phyloP scores from a whole-genome alignment of 2,329 filamentous ascomycete species.

The Pestalotiopsis sp. region DNA sequence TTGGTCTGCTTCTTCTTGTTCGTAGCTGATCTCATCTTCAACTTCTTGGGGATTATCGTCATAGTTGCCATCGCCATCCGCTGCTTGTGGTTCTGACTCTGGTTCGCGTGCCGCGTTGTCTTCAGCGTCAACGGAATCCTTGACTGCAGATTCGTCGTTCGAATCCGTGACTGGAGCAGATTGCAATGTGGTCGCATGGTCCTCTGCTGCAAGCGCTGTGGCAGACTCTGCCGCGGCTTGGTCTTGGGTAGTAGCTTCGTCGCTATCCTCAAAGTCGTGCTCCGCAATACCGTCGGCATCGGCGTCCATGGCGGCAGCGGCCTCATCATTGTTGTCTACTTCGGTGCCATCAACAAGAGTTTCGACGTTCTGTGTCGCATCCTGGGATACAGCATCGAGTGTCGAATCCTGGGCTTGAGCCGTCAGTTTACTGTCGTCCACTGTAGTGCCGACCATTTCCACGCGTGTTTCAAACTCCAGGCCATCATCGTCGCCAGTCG shows the following conservation, averaged over 20 bases:
- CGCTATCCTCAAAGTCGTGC: not conserved
- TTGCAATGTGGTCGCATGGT: not conserved
- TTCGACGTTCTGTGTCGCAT: not conserved
- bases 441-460: not conserved
- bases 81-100: not conserved
- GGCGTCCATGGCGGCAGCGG: not conserved
- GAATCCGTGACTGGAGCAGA: not conserved
- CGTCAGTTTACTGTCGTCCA: not conserved
- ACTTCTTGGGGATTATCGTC: not conserved
- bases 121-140: not conserved
- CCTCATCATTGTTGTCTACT: not conserved
- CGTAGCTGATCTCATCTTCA: constrained; percentile 7
- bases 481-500: not conserved
- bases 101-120: not conserved
- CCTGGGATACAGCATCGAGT: not conserved
- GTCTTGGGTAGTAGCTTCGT: not conserved
- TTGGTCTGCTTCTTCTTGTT: constrained; percentile 22
- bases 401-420: not conserved
- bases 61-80: constrained; percentile 3
- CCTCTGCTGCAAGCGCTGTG: not conserved
- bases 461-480: not conserved
- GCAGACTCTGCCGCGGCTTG: not conserved
- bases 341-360: not conserved
- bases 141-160: not conserved
- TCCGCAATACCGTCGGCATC: not conserved